Evolutionary conservation across 2,329 filamentous ascomycete species (phyloP).

Genomic region (Botryosphaeria agaves): DNA sequence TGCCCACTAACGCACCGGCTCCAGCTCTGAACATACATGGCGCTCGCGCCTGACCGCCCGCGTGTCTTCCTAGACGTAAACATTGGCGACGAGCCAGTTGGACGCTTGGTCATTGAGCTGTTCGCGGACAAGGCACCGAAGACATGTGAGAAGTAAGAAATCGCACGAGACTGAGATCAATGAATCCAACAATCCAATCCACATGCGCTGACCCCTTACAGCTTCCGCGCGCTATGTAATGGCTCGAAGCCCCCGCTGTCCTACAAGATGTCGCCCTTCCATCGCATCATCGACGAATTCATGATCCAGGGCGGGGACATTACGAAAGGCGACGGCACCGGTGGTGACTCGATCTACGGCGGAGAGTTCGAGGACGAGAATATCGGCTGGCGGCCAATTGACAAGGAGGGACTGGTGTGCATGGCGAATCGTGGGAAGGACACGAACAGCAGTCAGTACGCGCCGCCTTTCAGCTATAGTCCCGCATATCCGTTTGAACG

Average conservation of each 20-base stretch:
- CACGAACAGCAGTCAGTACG: conserved; percentile 23
- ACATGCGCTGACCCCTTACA: conserved; percentile 8
- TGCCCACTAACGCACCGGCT: not conserved
- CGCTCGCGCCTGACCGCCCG: conserved; percentile 10
- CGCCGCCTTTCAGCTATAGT: conserved; percentile 2
- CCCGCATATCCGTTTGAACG: too few relatives aligned
- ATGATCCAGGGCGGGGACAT: conserved; percentile 28
- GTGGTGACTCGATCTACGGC: conserved; percentile 21
- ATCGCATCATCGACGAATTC: conserved; percentile 25
- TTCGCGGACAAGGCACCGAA: conserved; percentile 26
- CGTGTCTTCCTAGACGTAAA: conserved; percentile 25
- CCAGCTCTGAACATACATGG: not conserved
- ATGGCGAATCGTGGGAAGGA: conserved; percentile 22
- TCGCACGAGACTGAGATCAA: too few relatives aligned
- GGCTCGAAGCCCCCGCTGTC: conserved; percentile 18
- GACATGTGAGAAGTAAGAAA: conserved; percentile 29
- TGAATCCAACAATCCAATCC: not conserved
- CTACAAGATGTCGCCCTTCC: conserved; percentile 20
- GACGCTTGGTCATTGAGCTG: conserved; percentile 26
- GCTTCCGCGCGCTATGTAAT: conserved; percentile 27
- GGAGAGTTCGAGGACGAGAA: conserved; percentile 24
- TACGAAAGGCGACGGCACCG: conserved; percentile 21
- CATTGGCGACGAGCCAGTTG: conserved; percentile 21
- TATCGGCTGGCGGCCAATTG: conserved; percentile 21
- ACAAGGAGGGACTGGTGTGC: conserved; percentile 21